phyloP scores from a whole-genome alignment of 768 basidiomycete species.

The Hydnomerulius pinastri region DNA sequence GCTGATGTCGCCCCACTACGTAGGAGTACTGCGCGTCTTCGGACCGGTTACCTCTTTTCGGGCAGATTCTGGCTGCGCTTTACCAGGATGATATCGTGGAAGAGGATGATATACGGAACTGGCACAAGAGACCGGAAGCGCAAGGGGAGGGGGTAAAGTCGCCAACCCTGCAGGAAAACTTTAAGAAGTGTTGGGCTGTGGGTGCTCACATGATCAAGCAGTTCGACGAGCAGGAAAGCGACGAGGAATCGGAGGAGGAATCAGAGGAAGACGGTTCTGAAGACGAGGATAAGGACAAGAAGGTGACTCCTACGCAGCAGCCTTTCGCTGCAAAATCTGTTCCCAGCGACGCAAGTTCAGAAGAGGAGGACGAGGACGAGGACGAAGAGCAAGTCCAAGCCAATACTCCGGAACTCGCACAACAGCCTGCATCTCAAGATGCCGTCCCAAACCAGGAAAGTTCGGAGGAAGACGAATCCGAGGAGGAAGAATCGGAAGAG shows the following conservation, averaged over 20 bases:
- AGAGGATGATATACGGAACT: slow-evolving; percentile 86
- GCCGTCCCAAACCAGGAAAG: too few species aligned
- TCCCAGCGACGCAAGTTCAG: too few species aligned
- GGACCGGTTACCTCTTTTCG: slow-evolving; percentile 71
- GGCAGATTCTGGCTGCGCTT: slow-evolving; percentile 78
- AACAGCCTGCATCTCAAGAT: too few species aligned
- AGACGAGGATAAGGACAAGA: slow-evolving; percentile 11
- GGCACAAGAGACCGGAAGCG: slow-evolving; percentile 66
- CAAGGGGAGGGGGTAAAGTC: slow-evolving; percentile 50
- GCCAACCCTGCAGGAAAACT: slow-evolving; percentile 49
- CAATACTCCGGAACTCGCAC: too few species aligned
- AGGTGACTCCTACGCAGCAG: not conserved
- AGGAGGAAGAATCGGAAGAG: slow-evolving; percentile 12
- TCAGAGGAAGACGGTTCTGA: slow-evolving; percentile 18
- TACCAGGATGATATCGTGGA: slow-evolving; percentile 94
- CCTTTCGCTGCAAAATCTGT: not conserved
- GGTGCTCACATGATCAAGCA: slow-evolving; percentile 78
- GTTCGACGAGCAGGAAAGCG: slow-evolving; percentile 76
- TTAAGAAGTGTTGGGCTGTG: slow-evolving; percentile 69
- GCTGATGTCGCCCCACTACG: slow-evolving; percentile 1
- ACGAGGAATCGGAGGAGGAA: slow-evolving; percentile 39
- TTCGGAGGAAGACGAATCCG: slow-evolving; percentile 16
- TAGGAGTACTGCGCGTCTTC: slow-evolving; percentile 70
- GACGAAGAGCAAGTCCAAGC: too few species aligned
- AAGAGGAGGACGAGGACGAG: too few species aligned